Conservation (phyloP, 1,284 basidiomycete species). For the Psilocybe mexicana region DNA sequence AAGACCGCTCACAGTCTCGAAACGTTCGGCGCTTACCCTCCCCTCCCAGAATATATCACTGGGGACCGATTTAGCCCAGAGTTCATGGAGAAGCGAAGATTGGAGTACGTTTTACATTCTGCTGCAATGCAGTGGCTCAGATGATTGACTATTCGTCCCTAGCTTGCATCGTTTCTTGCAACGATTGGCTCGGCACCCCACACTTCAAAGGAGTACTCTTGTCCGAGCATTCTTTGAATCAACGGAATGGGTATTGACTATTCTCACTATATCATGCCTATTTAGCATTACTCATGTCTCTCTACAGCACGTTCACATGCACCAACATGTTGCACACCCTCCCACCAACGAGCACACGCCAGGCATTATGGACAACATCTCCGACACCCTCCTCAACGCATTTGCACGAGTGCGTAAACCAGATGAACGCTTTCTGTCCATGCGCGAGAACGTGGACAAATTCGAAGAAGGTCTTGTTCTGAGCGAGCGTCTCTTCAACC, state of each 20-base stretch:
- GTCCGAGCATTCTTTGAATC: slow-evolving; percentile 93
- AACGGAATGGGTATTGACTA: slow-evolving; percentile 87
- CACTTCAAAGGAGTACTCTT: slow-evolving; percentile 88
- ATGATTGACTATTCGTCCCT: slow-evolving; percentile 16
- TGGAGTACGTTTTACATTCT: slow-evolving; percentile 66
- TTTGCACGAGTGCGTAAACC: slow-evolving; percentile 96
- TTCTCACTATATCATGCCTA: not conserved
- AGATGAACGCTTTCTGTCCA: slow-evolving; percentile 90
- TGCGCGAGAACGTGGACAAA: slow-evolving; percentile 90
- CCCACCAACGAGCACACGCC: slow-evolving; percentile 77
- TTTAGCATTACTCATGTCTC: not conserved
- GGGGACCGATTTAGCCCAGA: slow-evolving; percentile 96
- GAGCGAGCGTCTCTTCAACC: slow-evolving; percentile 80
- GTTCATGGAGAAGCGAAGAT: slow-evolving; percentile 90
- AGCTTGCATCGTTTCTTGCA: slow-evolving; percentile 94
- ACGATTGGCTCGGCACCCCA: slow-evolving; percentile 90
- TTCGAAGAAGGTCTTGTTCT: slow-evolving; percentile 88
- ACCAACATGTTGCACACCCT: slow-evolving; percentile 88
- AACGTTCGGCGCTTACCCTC: not conserved
- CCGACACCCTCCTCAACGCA: slow-evolving; percentile 93
- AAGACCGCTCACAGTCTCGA: slow-evolving; percentile 24
- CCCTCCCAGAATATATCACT: slow-evolving; percentile 84
- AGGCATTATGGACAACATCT: slow-evolving; percentile 91
- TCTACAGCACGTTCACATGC: slow-evolving; percentile 88
- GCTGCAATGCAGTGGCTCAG: not conserved